Evolutionary conservation across 2,329 filamentous ascomycete genomes (phyloP), one percentile per base, ranked within the genome.

Genomic region (Lasiodiplodia sp.): DNA sequence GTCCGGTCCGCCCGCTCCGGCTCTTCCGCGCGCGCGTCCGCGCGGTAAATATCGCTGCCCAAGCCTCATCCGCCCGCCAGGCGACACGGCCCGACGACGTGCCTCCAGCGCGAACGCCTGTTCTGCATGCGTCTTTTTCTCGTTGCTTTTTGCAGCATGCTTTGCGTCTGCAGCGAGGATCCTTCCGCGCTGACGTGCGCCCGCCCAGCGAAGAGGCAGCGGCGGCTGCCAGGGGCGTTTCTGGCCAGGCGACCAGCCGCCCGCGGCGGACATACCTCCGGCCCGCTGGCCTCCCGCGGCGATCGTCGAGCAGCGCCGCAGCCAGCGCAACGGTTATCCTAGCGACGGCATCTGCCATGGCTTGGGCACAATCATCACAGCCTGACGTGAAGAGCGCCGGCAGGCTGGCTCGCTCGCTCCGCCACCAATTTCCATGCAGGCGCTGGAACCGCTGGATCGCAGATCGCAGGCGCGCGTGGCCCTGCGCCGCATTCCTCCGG

Each of bases 1-100:
- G 60, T 52, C 60, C 60, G 60, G 60, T 52, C 60, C 60, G 60
- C 47, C 28, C 60, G 60, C 44, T 8, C 60, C 60, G 60, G 25
- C 23, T 23, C 23, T 23, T 4, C 3, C 25, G 25, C 25, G 3
- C 25, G 60, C 31, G 23, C 44, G 52, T 64, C 60, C 60, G 60
- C 60, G 47, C 58, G 56, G 56, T 28, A 60, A 60, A 60, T 47
- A 21, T 21, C 37, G 58, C 58, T 63, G 58, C 58, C 58, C 58
- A 63, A 63, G 58, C 40, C 40, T 38, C 56, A 58, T 38, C 31
- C 55, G 55, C 55, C 55, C 55, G 52, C 34, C 55, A 60, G 56
- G 56, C 56, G 56, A 60, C 56, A 38, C 56, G 56, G 56, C 56
- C 56, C 56, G 56, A 37, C 53, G 53, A 56, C 31, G 18, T 56